phyloP scores from a whole-genome alignment of 495 filamentous ascomycete genomes.

The Hypoxylon intermedium region DNA sequence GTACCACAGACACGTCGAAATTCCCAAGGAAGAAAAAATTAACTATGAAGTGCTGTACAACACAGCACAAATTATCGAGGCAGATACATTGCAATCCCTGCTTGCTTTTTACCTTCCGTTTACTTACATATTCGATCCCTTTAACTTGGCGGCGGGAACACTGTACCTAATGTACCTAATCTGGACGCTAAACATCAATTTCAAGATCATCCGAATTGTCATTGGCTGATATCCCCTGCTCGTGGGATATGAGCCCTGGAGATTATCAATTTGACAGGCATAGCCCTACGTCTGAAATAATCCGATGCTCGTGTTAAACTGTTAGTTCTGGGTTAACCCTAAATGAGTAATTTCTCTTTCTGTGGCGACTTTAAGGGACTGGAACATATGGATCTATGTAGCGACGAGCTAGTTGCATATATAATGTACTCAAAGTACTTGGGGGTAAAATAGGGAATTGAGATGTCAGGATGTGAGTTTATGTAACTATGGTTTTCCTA shows the following conservation, averaged over 20 bases:
- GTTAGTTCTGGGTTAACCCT: slow-evolving; percentile 9
- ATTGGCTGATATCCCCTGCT: slow-evolving; percentile 24
- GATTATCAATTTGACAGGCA: slow-evolving; percentile 13
- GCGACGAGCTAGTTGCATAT: too few species aligned
- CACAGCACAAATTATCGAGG: slow-evolving; percentile 9
- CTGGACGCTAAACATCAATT: slow-evolving; percentile 21
- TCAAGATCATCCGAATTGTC: slow-evolving; percentile 21
- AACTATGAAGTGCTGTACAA: slow-evolving; percentile 10
- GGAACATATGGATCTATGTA: too few species aligned
- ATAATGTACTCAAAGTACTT: too few species aligned
- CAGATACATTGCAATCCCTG: slow-evolving; percentile 15
- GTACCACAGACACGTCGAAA: slow-evolving; percentile 31
- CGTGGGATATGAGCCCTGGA: neutral
- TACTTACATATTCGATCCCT: slow-evolving; percentile 29
- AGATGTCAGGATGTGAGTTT: too few species aligned
- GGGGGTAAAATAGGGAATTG: too few species aligned
- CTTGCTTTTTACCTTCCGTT: slow-evolving; percentile 24
- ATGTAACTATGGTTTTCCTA: too few species aligned
- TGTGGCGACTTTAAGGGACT: too few species aligned
- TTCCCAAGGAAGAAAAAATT: slow-evolving; percentile 20
- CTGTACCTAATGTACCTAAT: slow-evolving; percentile 19
- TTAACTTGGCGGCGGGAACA: slow-evolving; percentile 30
- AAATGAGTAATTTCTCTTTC: slow-evolving; percentile 19
- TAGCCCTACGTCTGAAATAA: slow-evolving; percentile 18
- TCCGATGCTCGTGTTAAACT: slow-evolving; percentile 8